phyloP scores from a whole-genome alignment of 2,329 filamentous ascomycete genomes.

The Nothophaeocryptopus gaeumannii region DNA sequence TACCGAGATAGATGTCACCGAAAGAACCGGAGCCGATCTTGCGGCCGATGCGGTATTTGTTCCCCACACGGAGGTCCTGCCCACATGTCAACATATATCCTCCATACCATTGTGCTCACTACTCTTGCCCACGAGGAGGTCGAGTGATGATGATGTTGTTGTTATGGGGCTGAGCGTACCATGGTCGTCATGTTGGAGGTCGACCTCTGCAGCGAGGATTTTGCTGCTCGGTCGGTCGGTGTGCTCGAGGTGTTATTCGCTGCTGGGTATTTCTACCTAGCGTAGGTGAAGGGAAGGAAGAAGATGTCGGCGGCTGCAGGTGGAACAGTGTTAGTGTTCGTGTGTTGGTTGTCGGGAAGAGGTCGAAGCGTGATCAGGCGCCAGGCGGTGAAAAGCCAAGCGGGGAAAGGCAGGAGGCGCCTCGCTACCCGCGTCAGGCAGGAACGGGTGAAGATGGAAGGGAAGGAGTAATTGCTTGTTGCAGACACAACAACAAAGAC shows the following conservation, averaged over 20 bases:
- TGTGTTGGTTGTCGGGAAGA: not conserved
- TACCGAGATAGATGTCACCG: slow-evolving; percentile 92
- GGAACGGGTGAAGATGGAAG: not conserved
- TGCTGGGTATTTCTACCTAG: slow-evolving; percentile 31
- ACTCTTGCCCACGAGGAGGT: slow-evolving; percentile 10
- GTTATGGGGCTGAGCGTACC: slow-evolving; percentile 47
- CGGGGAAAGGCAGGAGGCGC: not conserved
- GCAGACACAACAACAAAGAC: not conserved
- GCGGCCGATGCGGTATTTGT: slow-evolving; percentile 98
- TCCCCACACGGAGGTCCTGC: slow-evolving; percentile 96
- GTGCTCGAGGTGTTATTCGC: slow-evolving; percentile 8
- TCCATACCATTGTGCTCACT: slow-evolving; percentile 21
- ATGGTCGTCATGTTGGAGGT: slow-evolving; percentile 59
- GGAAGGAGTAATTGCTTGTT: not conserved
- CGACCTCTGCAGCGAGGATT: slow-evolving; percentile 28
- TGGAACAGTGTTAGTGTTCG: slow-evolving; percentile 5
- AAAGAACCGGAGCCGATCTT: slow-evolving; percentile 98
- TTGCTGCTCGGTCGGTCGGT: slow-evolving; percentile 11
- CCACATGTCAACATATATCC: slow-evolving; percentile 34
- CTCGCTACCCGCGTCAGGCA: not conserved
- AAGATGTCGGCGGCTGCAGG: slow-evolving; percentile 3
- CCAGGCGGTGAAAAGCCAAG: slow-evolving; percentile 6
- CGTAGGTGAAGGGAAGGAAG: slow-evolving; percentile 8
- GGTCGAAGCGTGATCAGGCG: not conserved
- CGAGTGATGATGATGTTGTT: slow-evolving; percentile 17